Evolutionary conservation across 2,329 filamentous ascomycete genomes (phyloP), one percentile per base, ranked within the genome.

Genomic region (Monosporascus sp.): DNA sequence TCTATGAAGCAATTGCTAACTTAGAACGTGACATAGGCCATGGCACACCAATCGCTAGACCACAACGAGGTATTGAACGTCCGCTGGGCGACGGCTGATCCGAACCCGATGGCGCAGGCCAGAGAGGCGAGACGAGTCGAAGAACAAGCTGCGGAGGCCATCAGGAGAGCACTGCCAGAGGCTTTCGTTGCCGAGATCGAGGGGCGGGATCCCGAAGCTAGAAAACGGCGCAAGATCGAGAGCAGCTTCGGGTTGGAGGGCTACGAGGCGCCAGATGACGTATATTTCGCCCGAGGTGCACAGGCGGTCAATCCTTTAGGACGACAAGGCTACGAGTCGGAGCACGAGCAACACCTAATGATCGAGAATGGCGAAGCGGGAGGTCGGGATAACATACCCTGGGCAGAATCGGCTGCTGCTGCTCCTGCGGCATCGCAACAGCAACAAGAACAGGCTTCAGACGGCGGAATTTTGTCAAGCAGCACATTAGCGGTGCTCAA

Each of bases 131-230:
- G 88, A 39, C 81, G 87, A 41, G 87, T 99, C 55, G 94, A 99
- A 68, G 94, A 99, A 67, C 94, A 99, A 69, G 94, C 94, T 2
- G 94, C 94, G 0, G 94, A 97, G 64, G 95, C 94, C 1, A 90
- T 99, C 53, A 79, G 94, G 18, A 80, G 88, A 59, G 93, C 94
- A 0, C 75, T 99, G 5, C 94, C 94, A 0, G 90, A 88, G 0
- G 90, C 91, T 27, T 97, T 94, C 59, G 86, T 99, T 0, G 90
- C 91, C 0, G 91, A 99, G 74, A 86, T 99, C 47, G 94, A 99
- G 69, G 94, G 94, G 17, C 83, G 89, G 49, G 90, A 96, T 60
- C 89, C 89, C 0, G 90, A 92, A 62, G 88, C 91, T 41, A 81
- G 85, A 66, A 97, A 97, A 75, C 80, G 92, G 64, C 84, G 93